Evolutionary conservation across 352 stramenopile genomes (phyloP).

Genomic region (Globisporangium cystogenes): DNA sequence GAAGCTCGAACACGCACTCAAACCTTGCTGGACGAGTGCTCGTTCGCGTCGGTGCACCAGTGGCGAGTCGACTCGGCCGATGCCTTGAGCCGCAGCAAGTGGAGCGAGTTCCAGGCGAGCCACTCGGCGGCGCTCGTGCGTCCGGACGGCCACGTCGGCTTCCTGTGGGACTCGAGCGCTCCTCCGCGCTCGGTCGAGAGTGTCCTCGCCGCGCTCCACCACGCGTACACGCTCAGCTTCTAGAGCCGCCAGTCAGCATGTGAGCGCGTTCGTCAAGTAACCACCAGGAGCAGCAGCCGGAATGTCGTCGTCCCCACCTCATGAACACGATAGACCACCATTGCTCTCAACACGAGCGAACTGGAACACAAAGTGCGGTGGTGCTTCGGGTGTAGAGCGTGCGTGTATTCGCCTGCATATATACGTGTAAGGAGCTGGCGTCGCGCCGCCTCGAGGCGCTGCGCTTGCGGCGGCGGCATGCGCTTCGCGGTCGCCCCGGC

Average conservation of each 20-base stretch:
- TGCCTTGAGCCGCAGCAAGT: conserved; percentile 19
- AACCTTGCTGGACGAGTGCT: not conserved
- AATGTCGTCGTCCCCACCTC: not conserved
- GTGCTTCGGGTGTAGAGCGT: not conserved
- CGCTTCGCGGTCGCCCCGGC: not conserved
- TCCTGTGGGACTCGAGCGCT: conserved; percentile 30
- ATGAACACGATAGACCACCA: not conserved
- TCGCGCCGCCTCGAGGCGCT: no score
- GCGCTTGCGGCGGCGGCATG: not conserved
- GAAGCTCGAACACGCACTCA: not conserved
- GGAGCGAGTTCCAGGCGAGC: conserved; percentile 29
- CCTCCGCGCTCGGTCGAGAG: not conserved
- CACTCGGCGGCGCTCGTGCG: conserved; percentile 54
- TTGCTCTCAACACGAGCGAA: not conserved
- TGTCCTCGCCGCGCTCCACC: conserved; percentile 8
- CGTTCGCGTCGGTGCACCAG: conserved; percentile 27
- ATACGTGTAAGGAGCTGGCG: not conserved
- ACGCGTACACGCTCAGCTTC: conserved; percentile 10
- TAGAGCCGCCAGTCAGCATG: not conserved
- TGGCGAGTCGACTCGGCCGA: conserved; percentile 21
- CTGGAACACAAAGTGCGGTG: not conserved
- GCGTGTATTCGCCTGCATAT: conserved; percentile 5
- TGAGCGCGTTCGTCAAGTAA: not conserved
- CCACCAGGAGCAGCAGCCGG: no score
- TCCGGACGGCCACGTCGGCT: conserved; percentile 76